A percentile compares a stretch with the other conserved stretches of the same genome.
Conservation (phyloP, 192 early-diverging fungal species). For the Geranomyces variabilis region DNA sequence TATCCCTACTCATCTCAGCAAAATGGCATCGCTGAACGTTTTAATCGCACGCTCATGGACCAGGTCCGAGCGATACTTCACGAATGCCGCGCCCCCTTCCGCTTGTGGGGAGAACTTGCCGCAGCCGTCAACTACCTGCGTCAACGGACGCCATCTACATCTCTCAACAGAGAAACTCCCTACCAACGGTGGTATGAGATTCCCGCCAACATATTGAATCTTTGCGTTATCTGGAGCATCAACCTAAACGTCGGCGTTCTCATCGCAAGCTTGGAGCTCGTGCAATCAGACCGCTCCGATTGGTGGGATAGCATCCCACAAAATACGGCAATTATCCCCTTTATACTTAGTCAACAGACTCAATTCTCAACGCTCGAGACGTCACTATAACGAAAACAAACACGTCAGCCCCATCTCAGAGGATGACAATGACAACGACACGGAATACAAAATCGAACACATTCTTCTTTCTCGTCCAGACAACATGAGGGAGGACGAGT, state of each 20-base stretch:
- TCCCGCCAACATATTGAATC: background rate
- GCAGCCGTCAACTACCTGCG: slow-evolving; percentile 14
- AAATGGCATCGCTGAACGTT: slow-evolving; percentile 20
- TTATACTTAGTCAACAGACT: too few species aligned
- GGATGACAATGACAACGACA: too few species aligned
- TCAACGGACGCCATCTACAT: background rate
- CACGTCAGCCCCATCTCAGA: too few species aligned
- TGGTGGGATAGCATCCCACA: too few species aligned
- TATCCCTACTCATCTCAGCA: slow-evolving; percentile 15
- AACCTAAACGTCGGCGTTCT: background rate
- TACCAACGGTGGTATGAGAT: slow-evolving; percentile 17
- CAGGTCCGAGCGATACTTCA: slow-evolving; percentile 11
- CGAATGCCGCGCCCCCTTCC: background rate
- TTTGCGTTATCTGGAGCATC: background rate
- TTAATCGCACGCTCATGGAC: slow-evolving; percentile 10
- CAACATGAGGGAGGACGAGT: too few species aligned
- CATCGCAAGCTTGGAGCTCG: too few species aligned
- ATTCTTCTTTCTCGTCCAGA: too few species aligned
- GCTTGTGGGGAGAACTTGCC: slow-evolving; percentile 12
- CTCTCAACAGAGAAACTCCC: background rate
- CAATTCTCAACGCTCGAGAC: too few species aligned
- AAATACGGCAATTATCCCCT: too few species aligned
- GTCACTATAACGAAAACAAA: too few species aligned
- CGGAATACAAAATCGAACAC: too few species aligned
- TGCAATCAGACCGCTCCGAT: too few species aligned